Conservation (phyloP, 2,329 filamentous ascomycete species). For the Scedosporium dehoogii region DNA sequence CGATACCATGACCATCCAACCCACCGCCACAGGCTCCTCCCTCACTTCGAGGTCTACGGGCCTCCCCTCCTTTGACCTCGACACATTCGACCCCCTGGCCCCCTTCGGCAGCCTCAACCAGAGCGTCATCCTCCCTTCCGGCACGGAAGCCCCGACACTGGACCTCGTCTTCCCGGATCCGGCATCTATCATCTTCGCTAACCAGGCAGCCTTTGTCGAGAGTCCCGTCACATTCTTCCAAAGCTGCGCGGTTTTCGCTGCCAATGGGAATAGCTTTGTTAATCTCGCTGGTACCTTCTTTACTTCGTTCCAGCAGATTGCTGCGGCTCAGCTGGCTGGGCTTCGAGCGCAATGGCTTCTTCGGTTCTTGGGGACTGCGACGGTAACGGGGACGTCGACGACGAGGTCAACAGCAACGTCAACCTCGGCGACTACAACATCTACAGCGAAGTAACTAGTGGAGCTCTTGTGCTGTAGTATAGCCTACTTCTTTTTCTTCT, state of each 20-base stretch:
- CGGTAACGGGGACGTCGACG: conserved; percentile 5
- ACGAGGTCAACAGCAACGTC: neutral
- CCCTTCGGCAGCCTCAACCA: conserved; percentile 24
- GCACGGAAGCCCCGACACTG: conserved; percentile 18
- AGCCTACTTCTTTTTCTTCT: neutral
- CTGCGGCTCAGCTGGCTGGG: conserved; percentile 16
- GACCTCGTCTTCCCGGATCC: conserved; percentile 25
- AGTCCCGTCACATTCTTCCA: conserved; percentile 20
- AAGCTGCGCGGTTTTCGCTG: conserved; percentile 17
- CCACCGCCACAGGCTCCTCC: conserved; percentile 9
- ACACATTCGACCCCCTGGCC: conserved; percentile 18
- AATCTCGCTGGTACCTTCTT: conserved; percentile 17
- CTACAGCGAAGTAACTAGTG: neutral
- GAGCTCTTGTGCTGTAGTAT: neutral
- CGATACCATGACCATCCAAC: conserved; percentile 22
- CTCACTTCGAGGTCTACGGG: conserved; percentile 12
- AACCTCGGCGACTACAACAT: neutral
- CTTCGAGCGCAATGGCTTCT: conserved; percentile 10
- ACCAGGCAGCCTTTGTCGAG: conserved; percentile 24
- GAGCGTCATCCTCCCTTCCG: conserved; percentile 24
- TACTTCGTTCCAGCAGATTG: conserved; percentile 19
- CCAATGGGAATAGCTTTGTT: conserved; percentile 15
- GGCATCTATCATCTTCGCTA: conserved; percentile 25
- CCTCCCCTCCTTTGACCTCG: conserved; percentile 10
- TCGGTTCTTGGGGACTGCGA: neutral